Evolutionary conservation across 805 yeast species (phyloP).

Genomic region (Hanseniaspora meyeri): DNA sequence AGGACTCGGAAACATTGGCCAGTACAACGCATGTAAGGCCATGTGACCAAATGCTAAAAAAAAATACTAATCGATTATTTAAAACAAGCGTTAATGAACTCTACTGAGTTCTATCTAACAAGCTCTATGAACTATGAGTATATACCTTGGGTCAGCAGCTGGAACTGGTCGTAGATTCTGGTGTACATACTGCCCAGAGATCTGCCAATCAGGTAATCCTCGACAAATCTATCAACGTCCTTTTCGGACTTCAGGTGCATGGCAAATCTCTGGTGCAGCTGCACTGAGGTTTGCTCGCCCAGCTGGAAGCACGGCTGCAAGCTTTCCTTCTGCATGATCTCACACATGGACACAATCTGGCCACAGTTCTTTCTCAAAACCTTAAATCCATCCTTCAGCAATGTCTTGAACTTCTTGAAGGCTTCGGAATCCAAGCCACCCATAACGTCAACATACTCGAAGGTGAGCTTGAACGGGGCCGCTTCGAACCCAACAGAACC

Average conservation of each 20-base stretch:
- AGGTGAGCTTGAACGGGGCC: constrained; percentile 87
- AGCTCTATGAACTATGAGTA: constrained; percentile 37
- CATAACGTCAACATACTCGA: constrained; percentile 75
- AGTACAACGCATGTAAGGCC: no score
- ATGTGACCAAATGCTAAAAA: no score
- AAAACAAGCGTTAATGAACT: not conserved
- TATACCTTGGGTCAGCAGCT: constrained; percentile 87
- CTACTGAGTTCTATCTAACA: not conserved
- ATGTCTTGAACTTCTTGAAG: constrained; percentile 46
- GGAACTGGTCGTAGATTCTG: constrained; percentile 87
- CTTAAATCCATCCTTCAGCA: constrained; percentile 63
- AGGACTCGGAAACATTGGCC: no score
- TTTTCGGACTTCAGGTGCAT: constrained; percentile 53
- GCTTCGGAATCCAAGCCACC: constrained; percentile 63
- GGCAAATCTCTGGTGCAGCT: constrained; percentile 71
- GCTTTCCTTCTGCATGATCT: constrained; percentile 87
- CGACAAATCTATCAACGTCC: constrained; percentile 70
- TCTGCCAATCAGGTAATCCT: constrained; percentile 58
- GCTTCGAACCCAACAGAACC: constrained; percentile 97
- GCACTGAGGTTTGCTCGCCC: constrained; percentile 71
- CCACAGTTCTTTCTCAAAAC: constrained; percentile 63
- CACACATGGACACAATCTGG: constrained; percentile 69
- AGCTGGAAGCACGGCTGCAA: constrained; percentile 81
- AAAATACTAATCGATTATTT: no score
- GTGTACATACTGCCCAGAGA: constrained; percentile 84